Evolutionary conservation across 345 rosid genomes (phyloP).

Genomic region (Citrus hindsii): DNA sequence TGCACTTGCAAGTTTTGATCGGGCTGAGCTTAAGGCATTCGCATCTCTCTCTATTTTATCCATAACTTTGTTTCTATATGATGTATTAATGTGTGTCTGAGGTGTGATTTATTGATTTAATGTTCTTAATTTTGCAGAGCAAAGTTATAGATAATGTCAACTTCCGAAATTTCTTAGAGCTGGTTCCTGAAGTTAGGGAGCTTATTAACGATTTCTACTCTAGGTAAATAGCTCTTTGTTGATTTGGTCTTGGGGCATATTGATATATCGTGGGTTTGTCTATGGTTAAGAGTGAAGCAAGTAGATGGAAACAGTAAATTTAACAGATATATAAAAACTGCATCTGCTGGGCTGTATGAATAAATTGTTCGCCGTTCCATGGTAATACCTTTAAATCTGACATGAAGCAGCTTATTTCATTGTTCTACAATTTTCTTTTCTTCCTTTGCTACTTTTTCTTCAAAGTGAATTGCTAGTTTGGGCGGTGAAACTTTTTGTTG

Average conservation of each 20-base stretch:
- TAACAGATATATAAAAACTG: not conserved
- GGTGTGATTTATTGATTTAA: conserved; percentile 17
- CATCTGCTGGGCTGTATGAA: not conserved
- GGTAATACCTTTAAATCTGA: not conserved
- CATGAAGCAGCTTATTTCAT: not conserved
- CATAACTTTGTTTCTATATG: not conserved
- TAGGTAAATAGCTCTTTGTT: conserved; percentile 44
- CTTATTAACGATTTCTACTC: conserved; percentile 94
- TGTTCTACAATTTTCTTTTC: not conserved
- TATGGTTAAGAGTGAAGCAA: not conserved
- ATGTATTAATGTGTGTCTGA: not conserved
- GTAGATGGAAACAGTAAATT: not conserved
- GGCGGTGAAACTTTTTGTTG: not conserved
- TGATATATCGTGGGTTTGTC: not conserved
- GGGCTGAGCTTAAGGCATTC: conserved; percentile 85
- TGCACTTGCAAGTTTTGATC: conserved; percentile 97
- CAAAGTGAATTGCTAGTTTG: not conserved
- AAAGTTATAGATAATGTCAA: conserved; percentile 90
- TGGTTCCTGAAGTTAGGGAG: conserved; percentile 98
- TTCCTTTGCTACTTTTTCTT: not conserved
- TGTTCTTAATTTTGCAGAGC: conserved; percentile 46
- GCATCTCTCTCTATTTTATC: not conserved
- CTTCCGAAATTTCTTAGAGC: conserved; percentile 94
- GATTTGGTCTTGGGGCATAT: not conserved
- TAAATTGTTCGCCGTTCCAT: not conserved